Conservation (phyloP, 2,329 filamentous ascomycete species). For the Rugonectria rugulosa region DNA sequence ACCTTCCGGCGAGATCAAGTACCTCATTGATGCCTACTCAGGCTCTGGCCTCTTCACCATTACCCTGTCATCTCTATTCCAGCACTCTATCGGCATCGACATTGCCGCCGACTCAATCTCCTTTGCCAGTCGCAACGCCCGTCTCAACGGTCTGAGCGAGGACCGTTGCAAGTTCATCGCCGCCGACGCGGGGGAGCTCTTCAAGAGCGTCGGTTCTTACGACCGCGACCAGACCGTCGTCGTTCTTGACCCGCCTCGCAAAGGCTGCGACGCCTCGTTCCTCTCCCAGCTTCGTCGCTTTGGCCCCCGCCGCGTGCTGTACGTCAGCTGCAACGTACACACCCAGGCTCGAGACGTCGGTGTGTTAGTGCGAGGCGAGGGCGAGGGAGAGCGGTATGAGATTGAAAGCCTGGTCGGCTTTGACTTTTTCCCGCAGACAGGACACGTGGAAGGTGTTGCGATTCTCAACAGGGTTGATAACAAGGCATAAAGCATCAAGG, state of each 20-base stretch:
- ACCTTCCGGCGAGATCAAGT: conserved; percentile 66
- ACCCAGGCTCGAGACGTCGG: conserved; percentile 95
- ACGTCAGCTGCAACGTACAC: conserved; percentile 98
- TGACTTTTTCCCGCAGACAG: conserved; percentile 94
- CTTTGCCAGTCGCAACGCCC: conserved; percentile 80
- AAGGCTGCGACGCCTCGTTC: conserved; percentile 90
- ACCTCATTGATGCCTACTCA: conserved; percentile 97
- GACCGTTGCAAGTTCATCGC: conserved; percentile 84
- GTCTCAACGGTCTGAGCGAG: conserved; percentile 72
- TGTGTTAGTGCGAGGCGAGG: conserved; percentile 76
- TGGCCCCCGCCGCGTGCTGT: conserved; percentile 81
- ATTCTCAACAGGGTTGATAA: conserved; percentile 64
- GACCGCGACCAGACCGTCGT: conserved; percentile 84
- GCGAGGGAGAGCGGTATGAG: conserved; percentile 68
- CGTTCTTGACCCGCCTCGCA: conserved; percentile 96
- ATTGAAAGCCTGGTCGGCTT: conserved; percentile 93
- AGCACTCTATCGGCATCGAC: conserved; percentile 88
- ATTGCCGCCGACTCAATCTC: conserved; percentile 81
- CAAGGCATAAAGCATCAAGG: conserved; percentile 30
- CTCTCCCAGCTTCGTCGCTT: conserved; percentile 81
- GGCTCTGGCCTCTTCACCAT: conserved; percentile 98
- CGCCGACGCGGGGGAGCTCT: conserved; percentile 85
- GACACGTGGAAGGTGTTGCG: conserved; percentile 73
- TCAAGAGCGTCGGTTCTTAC: conserved; percentile 73
- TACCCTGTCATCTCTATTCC: conserved; percentile 85